Base-by-base conservation (phyloP, 108 stramenopile species). In the Nannochloropsis granulata region DNA sequence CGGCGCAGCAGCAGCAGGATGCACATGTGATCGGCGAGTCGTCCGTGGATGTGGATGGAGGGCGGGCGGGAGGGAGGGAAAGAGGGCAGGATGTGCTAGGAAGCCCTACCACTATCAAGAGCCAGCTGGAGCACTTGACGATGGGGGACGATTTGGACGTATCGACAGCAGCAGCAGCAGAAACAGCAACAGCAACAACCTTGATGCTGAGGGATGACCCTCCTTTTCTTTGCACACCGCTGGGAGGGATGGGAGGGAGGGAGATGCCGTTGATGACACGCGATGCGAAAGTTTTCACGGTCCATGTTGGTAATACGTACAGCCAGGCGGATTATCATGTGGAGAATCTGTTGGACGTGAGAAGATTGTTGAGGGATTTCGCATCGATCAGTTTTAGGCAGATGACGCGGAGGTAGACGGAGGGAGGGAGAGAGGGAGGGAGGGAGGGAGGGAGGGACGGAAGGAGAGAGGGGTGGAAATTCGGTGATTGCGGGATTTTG, bases 261-360 rank as follows among this genome's bases (percentile, higher is more conserved):
- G 21, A 56, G 19, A 43, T 23, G 44, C 71, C 83, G 11, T 34
- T n/a, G 14, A 88, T 88, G 88, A 44, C 82, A 9, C 25, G 82
- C n/a, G 79, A 88, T 44, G 88, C 88, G n/a, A 79, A 56, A 13
- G 88, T 88, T 16, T 88, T 83, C 80, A 88, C 88, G 13, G 88
- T 88, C 19, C 88, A 88, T 45, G 79, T 88, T 78, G 88, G 88
- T 0, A 45, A 45, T 14, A 84, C 85, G 81, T 82, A 85, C 26
- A 88, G 88, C 83, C 82, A 85, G 82, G 87, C 87, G 71, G 87
- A 88, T 13, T 88, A 86, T 44, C 83, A 80, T 44, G 21, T 88
- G 12, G 82, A 86, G 16, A 86, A 79, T 83, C 16, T 88, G 25
- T n/a, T 83, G 43, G 86, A 86, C 16, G 24, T 88, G 46, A 82